Base-by-base conservation (phyloP, 1,284 basidiomycete genomes). In the Pisolithus thermaeus region DNA sequence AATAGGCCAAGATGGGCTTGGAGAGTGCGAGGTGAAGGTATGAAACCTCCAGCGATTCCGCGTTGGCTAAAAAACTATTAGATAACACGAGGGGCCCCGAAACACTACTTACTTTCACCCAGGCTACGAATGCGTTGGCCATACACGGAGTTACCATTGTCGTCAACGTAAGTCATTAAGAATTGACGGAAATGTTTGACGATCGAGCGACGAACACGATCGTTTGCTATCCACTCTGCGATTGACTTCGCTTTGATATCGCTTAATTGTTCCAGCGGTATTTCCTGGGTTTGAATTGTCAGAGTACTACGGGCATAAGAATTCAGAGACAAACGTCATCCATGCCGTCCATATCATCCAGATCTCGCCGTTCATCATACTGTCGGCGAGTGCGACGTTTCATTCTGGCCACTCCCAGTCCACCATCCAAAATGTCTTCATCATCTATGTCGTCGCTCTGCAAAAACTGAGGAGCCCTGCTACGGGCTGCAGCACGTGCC, bases 171-270 rank as follows among this genome's bases (percentile, higher is more conserved):
- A 7, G 93, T 97, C 80, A 96, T 91, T 51, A 99, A 75, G 73
- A 99, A 99, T 62, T 93, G 86, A 50, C 90, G 83, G 77, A 99
- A 98, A 68, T 97, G 92, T 58, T 88, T 86, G 58, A 90, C 80
- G 59, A 99, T 94, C 1, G 96, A 90, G 49, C 90, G 78, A 56
- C 90, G 83, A 54, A 99, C 96, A 44, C 88, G 84, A 52, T 95
- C 92, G 50, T 89, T 87, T 14, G 92, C 86, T 59, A 99, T 92
- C 97, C 97, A 99, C 68, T 97, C 94, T 7, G 90, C 90, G 50
- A 99, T 93, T 18, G 92, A 94, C 62, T 95, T 92, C 30, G 95
- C 92, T 68, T 98, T 98, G 76, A 99, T 92, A 64, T 99, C 96
- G 57, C 91, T 92, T 12, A 99, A 76, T 73, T 99, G 94, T 66